Base-by-base conservation (phyloP, 148 eudicot species). In the Cornus kousa region DNA sequence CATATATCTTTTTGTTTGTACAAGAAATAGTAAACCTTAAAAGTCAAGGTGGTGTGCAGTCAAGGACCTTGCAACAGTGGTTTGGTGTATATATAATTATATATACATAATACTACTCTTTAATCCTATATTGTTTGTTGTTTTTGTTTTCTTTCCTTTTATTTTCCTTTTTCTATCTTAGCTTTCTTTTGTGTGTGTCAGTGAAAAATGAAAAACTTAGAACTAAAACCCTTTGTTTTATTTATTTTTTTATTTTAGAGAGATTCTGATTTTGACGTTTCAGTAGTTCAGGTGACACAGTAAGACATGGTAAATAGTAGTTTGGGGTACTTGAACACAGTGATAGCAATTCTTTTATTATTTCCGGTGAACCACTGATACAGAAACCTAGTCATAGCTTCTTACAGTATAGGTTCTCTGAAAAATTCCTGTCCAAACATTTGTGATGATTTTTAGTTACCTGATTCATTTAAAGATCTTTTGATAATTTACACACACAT, bases 191-290 rank as follows among this genome's bases (percentile, higher is more conserved):
- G n/a, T 73, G 37, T 77, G 57, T 73, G 84, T 76, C 73, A 77
- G 79, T 55, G 73, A 46, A 76, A 74, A 78, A 43, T 62, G 50
- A 39, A 67, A 83, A 67, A 83, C 72, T 70, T 67, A 57, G 22
- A 71, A 74, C 14, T 9, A 69, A 60, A 71, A 28, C 28, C 28
- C 28, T 28, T 28, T 28, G 1, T 28, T 28, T 28, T 28, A 28
- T 28, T 28, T 28, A 28, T 64, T 65, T 23, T 67, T 78, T 64
- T 59, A 48, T 55, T 62, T 83, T 20, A 72, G 67, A 82, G 67
- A 82, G 88, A 83, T 88, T 84, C 88, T 89, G 93, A 88, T 82
- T 86, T 88, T 84, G 95, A 91, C 91, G 68, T 81, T 40, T 87
- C 92, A 86, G 72, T 4, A 72, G 79, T 82, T 72, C 78, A 85